phyloP scores from a whole-genome alignment of 169 alveolate genomes.

The Plasmodium gonderi region DNA sequence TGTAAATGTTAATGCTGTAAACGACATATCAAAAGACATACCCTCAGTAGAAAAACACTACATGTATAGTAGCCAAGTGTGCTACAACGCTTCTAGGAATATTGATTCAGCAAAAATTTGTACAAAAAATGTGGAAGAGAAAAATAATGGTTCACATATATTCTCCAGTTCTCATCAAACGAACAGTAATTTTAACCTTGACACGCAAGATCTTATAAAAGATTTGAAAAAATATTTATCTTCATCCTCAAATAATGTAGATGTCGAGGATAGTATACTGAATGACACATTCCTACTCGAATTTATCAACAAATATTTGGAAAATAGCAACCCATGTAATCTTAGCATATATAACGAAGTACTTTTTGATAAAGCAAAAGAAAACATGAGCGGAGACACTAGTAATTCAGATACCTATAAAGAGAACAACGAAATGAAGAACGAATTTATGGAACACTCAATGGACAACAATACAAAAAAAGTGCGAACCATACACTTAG shows the following conservation, averaged over 20 bases:
- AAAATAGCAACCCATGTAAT: constrained; percentile 13
- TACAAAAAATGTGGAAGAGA: constrained; percentile 35
- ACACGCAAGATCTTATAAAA: constrained; percentile 11
- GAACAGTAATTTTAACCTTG: constrained; percentile 6
- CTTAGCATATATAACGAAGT: constrained; percentile 51
- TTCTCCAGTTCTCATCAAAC: constrained; percentile 11
- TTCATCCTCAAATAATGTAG: background rate
- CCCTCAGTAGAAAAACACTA: constrained; percentile 8
- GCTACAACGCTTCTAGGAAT: background rate
- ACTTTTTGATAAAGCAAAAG: background rate
- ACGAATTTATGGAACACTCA: background rate
- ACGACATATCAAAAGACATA: background rate
- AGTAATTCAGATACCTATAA: background rate
- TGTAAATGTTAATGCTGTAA: background rate
- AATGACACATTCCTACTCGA: constrained; percentile 33
- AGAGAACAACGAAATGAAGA: background rate
- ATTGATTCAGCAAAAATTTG: background rate
- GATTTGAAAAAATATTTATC: constrained; percentile 53
- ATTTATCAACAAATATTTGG: constrained; percentile 40
- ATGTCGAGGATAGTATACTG: background rate
- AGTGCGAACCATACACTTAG: background rate
- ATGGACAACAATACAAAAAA: background rate
- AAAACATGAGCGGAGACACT: background rate
- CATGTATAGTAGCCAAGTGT: constrained; percentile 22
- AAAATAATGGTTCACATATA: constrained; percentile 13